phyloP scores from a whole-genome alignment of 208 protist genomes.

The Wallacemonas collosoma region DNA sequence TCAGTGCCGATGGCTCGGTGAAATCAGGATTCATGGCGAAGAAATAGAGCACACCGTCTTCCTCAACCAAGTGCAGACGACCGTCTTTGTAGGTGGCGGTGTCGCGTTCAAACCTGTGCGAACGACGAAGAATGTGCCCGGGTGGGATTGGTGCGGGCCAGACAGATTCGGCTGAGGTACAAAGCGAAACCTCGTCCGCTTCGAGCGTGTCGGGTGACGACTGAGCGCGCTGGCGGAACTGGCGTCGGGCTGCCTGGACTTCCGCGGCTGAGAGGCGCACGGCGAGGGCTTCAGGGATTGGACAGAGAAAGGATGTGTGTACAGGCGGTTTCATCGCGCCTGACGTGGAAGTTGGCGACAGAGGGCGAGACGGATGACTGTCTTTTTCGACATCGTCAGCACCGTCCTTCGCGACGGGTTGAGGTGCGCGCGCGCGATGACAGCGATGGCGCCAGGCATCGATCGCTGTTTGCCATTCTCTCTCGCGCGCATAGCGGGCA shows the following conservation, averaged over 20 bases:
- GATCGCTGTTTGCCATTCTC: constrained; percentile 30
- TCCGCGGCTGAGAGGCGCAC: constrained; percentile 35
- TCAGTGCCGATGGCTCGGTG: neutral
- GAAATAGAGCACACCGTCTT: constrained; percentile 61
- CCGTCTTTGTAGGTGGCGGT: constrained; percentile 47
- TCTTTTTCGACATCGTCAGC: neutral
- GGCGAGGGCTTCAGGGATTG: constrained; percentile 36
- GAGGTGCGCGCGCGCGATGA: neutral
- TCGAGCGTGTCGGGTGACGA: neutral
- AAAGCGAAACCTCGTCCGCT: neutral
- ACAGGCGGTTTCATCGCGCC: neutral
- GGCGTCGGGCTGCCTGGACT: constrained; percentile 22
- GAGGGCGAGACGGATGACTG: too few relatives aligned
- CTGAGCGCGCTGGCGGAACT: neutral
- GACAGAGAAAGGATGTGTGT: constrained; percentile 24
- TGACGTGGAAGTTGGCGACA: too few relatives aligned
- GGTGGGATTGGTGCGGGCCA: constrained; percentile 3
- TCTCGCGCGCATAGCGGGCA: constrained; percentile 26
- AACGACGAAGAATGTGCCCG: constrained; percentile 1
- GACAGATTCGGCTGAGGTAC: neutral
- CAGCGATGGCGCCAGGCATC: constrained; percentile 5
- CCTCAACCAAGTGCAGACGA: constrained; percentile 63
- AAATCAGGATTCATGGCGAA: constrained; percentile 33
- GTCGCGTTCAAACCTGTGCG: constrained; percentile 39
- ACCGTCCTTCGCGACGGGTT: neutral